Conservation (phyloP, 306 rosid species). For the Castanospermum australe region DNA sequence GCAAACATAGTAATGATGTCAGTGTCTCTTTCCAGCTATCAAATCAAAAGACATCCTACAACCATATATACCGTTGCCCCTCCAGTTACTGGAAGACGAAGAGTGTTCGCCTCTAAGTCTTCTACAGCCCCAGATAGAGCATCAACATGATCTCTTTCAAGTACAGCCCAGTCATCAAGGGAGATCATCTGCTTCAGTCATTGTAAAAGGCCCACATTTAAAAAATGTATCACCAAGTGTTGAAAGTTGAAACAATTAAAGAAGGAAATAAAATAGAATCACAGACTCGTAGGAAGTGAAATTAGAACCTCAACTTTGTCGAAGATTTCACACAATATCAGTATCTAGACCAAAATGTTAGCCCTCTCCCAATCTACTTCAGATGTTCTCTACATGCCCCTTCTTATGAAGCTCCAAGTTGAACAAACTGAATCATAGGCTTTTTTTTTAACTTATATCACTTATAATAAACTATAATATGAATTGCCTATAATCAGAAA, state of each 20-base stretch:
- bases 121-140: slow-evolving; percentile 84
- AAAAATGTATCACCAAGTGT: slow-evolving; percentile 23
- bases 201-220: slow-evolving; percentile 24
- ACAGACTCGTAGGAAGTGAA: neutral
- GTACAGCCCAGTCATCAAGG: slow-evolving; percentile 85
- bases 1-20: slow-evolving; percentile 1
- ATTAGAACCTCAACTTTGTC: slow-evolving; percentile 6
- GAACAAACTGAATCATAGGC: neutral
- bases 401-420: neutral
- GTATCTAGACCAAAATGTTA: neutral
- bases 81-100: slow-evolving; percentile 88
- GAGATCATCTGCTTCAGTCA: slow-evolving; percentile 65
- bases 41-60: neutral
- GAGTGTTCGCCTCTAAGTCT: slow-evolving; percentile 92
- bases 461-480: neutral
- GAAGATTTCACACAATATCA: neutral
- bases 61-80: slow-evolving; percentile 73
- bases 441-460: neutral
- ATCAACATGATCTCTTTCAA: slow-evolving; percentile 70
- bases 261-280: neutral
- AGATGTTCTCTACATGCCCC: neutral
- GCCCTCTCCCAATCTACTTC: neutral
- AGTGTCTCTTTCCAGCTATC: neutral
- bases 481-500: neutral
- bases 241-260: slow-evolving; percentile 2